Evolutionary conservation across 495 filamentous ascomycete species (phyloP), one percentile per base, ranked within the genome.

Genomic region (Trichoderma asperelloides): DNA sequence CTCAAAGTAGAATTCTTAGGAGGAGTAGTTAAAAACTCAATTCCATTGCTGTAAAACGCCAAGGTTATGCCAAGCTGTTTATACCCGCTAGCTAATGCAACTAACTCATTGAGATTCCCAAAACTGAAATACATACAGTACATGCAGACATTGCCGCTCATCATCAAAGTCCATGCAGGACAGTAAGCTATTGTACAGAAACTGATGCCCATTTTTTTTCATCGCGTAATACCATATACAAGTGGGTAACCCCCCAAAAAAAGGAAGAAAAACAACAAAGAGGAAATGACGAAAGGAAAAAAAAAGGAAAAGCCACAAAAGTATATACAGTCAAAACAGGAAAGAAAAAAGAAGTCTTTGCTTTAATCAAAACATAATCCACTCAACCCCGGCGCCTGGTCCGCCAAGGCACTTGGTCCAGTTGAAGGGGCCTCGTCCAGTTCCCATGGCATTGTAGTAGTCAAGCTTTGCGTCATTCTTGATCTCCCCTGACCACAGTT

Each of bases 391-490:
- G 4, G 85, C 82, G 47, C 78, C 78, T 2, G 76, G 75, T 13
- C 88, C 84, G 70, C 89, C 87, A 80, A 95, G 93, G 65, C 84
- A 89, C 70, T 81, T 86, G 16, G 88, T 85, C 91, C 91, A 95
- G 73, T 87, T 84, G 77, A 95, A 93, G 11, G 81, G 79, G 21
- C 80, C 79, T 16, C 78, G 71, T 25, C 75, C 70, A 25, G 39
- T 28, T 62, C 69, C 51, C 66, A 64, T 66, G 63, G 78, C 33
- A 73, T 67, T 65, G 75, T 74, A 74, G 66, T 67, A 57, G 63
- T 65, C 45, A 72, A 66, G 16, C 68, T 70, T 64, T 65, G 74
- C 71, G 68, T 76, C 76, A 74, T 84, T 78, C 55, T 74, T 78
- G 65, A 74, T 78, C 67, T 81, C 85, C 66, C 73, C 80, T 63